Conservation (phyloP, 495 filamentous ascomycete species). For the Penicillium canariense region DNA sequence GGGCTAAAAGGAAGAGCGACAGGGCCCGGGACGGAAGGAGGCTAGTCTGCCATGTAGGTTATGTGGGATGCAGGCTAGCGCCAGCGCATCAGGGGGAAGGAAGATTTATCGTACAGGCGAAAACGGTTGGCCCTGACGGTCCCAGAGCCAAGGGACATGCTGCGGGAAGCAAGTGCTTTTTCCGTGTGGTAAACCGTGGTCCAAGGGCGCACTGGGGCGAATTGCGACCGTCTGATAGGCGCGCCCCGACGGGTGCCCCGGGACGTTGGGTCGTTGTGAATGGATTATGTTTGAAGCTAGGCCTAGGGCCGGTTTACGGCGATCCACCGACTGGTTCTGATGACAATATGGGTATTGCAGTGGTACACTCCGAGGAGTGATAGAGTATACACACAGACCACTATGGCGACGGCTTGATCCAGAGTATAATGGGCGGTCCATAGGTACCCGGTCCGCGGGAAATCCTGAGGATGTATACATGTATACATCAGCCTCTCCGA, state of each 20-base stretch:
- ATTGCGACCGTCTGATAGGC: slow-evolving; percentile 23
- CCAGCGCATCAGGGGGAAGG: too few species aligned
- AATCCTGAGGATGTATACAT: not conserved
- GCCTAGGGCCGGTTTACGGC: slow-evolving; percentile 27
- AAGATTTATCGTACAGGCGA: slow-evolving; percentile 5
- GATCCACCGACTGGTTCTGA: slow-evolving; percentile 14
- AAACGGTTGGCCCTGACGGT: slow-evolving; percentile 28
- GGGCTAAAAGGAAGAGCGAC: not conserved
- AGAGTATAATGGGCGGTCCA: too few species aligned
- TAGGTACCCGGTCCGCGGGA: too few species aligned
- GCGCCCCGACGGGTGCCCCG: slow-evolving; percentile 20
- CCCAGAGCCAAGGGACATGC: slow-evolving; percentile 27
- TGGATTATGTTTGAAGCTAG: slow-evolving; percentile 32
- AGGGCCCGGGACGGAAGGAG: not conserved
- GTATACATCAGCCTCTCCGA: not conserved
- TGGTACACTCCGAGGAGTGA: not conserved
- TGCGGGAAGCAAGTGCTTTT: slow-evolving; percentile 19
- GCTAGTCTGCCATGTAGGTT: not conserved
- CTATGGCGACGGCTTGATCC: too few species aligned
- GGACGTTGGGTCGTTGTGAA: slow-evolving; percentile 33
- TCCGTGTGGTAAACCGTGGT: slow-evolving; percentile 12
- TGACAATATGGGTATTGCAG: not conserved
- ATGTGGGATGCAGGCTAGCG: too few species aligned
- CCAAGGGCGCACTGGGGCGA: not conserved
- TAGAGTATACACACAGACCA: not conserved